Evolutionary conservation across 2,329 filamentous ascomycete genomes (phyloP).

Genomic region (Grosmannia penicillata): DNA sequence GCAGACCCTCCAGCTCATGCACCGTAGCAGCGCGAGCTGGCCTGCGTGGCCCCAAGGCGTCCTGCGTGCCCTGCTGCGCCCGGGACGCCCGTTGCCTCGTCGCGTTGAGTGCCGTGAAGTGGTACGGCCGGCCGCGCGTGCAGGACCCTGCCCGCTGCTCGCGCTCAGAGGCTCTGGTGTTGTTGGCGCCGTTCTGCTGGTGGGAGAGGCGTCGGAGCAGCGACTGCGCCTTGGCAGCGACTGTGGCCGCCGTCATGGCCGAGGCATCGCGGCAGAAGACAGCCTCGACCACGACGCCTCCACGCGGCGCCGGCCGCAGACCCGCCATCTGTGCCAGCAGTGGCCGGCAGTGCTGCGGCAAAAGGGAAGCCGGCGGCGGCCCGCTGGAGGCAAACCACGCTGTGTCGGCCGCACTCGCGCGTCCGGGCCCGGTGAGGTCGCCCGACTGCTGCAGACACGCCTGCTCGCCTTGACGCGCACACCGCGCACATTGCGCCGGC

Average conservation of each 20-base stretch:
- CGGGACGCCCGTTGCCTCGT: background rate
- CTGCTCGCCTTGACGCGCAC: slow-evolving; percentile 2
- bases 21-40: background rate
- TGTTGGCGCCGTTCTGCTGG: too few relatives aligned
- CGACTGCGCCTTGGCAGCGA: slow-evolving; percentile 1
- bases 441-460: slow-evolving; percentile 9
- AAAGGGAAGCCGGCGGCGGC: slow-evolving; percentile 7
- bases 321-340: slow-evolving; percentile 3
- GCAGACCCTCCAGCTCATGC: background rate
- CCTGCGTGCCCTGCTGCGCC: background rate
- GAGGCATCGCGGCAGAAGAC: slow-evolving; percentile 8
- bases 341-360: slow-evolving; percentile 6
- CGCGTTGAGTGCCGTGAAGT: background rate
- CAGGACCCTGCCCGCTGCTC: background rate
- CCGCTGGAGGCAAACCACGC: slow-evolving; percentile 10
- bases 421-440: slow-evolving; percentile 3
- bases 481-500: slow-evolving; percentile 7
- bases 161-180: background rate
- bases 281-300: slow-evolving; percentile 3
- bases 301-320: background rate
- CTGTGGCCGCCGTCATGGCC: background rate
- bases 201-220: slow-evolving; percentile 2
- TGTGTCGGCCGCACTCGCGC: background rate
- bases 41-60: too few relatives aligned
- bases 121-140: background rate